Percentiles rank a stretch among this genome's conserved stretches.
Evolutionary conservation across 441 rosid species (phyloP).

Genomic region (Arabidopsis lyrata): DNA sequence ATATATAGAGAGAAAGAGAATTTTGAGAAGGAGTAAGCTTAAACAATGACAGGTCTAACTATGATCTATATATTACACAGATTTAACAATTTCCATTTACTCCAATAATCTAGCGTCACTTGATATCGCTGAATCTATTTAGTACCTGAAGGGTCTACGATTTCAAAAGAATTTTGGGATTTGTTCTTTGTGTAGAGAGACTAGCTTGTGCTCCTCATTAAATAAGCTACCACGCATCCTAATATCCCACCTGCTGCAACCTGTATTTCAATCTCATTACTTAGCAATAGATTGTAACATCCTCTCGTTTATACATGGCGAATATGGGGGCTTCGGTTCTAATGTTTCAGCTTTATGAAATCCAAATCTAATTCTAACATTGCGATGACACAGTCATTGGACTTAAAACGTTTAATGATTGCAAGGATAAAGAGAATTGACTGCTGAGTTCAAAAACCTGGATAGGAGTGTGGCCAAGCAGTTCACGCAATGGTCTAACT

Average conservation of each 20-base stretch:
- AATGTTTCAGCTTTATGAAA: background rate
- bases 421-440: background rate
- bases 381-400: background rate
- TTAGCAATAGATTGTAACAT: background rate
- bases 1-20: background rate
- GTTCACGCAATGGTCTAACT: conserved; percentile 88
- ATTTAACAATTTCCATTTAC: conserved; percentile 31
- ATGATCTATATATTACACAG: conserved; percentile 41
- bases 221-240: conserved; percentile 76
- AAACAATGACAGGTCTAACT: conserved; percentile 30
- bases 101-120: conserved; percentile 28
- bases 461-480: conserved; percentile 95
- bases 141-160: conserved; percentile 27
- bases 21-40: conserved; percentile 8
- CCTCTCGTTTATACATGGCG: background rate
- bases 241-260: conserved; percentile 80
- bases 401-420: background rate
- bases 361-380: conserved; percentile 18
- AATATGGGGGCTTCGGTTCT: background rate
- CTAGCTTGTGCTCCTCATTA: conserved; percentile 72
- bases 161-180: conserved; percentile 32
- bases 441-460: conserved; percentile 60
- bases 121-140: conserved; percentile 18
- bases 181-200: conserved; percentile 4
- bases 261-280: conserved; percentile 51